phyloP scores from a whole-genome alignment of 2,329 filamentous ascomycete genomes.

The Zymoseptoria ardabiliae region DNA sequence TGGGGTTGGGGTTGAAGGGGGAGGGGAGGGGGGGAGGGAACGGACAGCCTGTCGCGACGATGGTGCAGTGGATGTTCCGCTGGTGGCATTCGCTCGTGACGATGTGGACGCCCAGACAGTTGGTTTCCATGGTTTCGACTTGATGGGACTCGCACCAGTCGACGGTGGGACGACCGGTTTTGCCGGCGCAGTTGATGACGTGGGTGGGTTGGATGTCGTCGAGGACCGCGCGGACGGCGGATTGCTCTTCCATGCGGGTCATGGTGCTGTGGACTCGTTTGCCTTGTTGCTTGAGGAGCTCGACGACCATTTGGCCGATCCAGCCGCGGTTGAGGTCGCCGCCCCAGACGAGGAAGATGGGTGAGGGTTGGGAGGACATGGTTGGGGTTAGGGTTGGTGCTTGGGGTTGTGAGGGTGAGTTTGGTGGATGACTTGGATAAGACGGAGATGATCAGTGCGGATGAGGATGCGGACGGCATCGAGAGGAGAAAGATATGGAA shows the following conservation, averaged over 20 bases:
- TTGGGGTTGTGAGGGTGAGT: background rate
- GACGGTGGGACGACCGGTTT: constrained; percentile 60
- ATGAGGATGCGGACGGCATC: background rate
- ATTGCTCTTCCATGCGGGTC: constrained; percentile 58
- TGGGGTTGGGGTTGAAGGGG: constrained; percentile 26
- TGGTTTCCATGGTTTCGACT: constrained; percentile 59
- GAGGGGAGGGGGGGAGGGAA: background rate
- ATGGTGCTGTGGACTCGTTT: constrained; percentile 56
- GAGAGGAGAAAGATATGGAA: background rate
- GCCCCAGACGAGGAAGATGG: constrained; percentile 58
- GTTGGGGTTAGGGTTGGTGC: background rate
- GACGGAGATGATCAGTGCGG: background rate
- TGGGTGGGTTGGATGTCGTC: constrained; percentile 56
- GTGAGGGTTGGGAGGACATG: constrained; percentile 12
- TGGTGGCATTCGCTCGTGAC: constrained; percentile 55
- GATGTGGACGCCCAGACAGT: constrained; percentile 59
- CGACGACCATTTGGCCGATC: constrained; percentile 56
- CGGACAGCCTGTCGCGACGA: constrained; percentile 59
- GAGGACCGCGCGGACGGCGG: constrained; percentile 50
- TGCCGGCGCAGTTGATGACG: constrained; percentile 59
- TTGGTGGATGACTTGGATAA: background rate
- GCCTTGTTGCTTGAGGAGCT: constrained; percentile 51
- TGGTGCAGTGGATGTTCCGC: constrained; percentile 54
- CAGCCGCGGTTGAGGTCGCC: constrained; percentile 45
- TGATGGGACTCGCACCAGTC: constrained; percentile 67